Evolutionary conservation across 1,139 yeast species (phyloP).

Genomic region (Taiozyma sp.): DNA sequence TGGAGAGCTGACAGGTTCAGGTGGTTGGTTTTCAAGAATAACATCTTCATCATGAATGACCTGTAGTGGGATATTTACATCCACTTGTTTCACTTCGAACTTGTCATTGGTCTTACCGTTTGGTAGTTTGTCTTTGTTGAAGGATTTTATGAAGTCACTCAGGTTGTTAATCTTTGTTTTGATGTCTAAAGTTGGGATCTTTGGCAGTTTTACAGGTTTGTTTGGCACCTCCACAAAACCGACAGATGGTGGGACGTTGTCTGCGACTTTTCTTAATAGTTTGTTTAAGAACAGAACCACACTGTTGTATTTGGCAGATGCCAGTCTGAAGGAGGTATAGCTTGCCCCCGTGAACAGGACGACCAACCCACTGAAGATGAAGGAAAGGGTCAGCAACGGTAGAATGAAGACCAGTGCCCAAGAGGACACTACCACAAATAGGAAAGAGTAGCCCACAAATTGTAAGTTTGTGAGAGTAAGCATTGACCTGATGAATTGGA

Average conservation of each 20-base stretch:
- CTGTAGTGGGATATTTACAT: neutral
- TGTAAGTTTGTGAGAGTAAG: constrained; percentile 14
- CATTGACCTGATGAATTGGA: constrained; percentile 2
- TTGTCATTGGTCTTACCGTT: neutral
- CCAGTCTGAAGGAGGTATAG: constrained; percentile 19
- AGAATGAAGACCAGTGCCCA: constrained; percentile 17
- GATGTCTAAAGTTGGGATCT: constrained; percentile 1
- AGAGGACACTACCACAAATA: constrained; percentile 10
- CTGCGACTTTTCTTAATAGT: constrained; percentile 23
- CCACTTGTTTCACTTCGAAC: neutral
- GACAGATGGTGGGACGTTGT: constrained; percentile 25
- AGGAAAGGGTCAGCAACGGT: constrained; percentile 20
- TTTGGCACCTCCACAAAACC: constrained; percentile 12
- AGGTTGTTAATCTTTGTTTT: neutral
- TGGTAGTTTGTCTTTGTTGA: neutral
- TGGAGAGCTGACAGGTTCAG: neutral
- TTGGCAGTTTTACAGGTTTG: constrained; percentile 1
- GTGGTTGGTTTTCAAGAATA: neutral
- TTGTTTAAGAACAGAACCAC: constrained; percentile 21
- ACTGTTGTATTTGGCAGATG: constrained; percentile 22
- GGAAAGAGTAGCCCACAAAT: constrained; percentile 14
- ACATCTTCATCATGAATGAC: neutral
- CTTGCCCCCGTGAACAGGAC: constrained; percentile 22
- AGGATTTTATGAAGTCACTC: neutral
- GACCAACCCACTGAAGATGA: constrained; percentile 22